phyloP scores from a whole-genome alignment of 108 stramenopile genomes.

The Skeletonema tropicum region DNA sequence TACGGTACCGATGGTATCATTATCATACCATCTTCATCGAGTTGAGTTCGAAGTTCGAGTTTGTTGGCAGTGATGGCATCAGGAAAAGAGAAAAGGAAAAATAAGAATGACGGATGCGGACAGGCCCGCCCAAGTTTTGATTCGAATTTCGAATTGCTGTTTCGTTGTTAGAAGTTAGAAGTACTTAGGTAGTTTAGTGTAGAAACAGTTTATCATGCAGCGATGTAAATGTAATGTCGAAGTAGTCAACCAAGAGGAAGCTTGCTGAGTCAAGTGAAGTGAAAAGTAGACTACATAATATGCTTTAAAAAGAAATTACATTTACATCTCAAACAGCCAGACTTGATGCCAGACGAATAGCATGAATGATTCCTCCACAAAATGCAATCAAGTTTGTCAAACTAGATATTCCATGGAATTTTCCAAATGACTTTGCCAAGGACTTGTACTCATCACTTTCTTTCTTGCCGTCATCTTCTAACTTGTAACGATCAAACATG shows the following conservation, averaged over 20 bases:
- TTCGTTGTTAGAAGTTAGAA: too few relatives aligned
- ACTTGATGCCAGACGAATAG: constrained; percentile 46
- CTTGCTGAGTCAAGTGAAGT: too few relatives aligned
- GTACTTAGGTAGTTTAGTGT: too few relatives aligned
- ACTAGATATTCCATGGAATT: constrained; percentile 77
- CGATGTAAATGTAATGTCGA: too few relatives aligned
- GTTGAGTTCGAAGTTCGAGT: too few relatives aligned
- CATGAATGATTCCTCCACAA: constrained; percentile 66
- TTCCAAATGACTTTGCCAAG: constrained; percentile 69
- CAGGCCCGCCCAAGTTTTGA: background rate
- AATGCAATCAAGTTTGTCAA: constrained; percentile 71
- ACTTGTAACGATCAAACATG: constrained; percentile 65
- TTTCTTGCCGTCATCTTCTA: constrained; percentile 63
- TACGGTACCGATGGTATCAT: too few relatives aligned
- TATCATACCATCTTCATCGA: too few relatives aligned
- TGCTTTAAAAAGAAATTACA: background rate
- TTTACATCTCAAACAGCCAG: constrained; percentile 22
- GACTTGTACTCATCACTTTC: constrained; percentile 69
- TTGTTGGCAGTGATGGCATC: background rate
- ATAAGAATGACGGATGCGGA: background rate
- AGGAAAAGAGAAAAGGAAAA: background rate
- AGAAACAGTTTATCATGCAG: too few relatives aligned
- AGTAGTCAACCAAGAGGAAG: too few relatives aligned
- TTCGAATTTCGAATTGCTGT: too few relatives aligned
- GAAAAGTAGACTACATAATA: too few relatives aligned